Base-by-base conservation (phyloP, 306 rosid genomes). In the Ziziphus jujuba region DNA sequence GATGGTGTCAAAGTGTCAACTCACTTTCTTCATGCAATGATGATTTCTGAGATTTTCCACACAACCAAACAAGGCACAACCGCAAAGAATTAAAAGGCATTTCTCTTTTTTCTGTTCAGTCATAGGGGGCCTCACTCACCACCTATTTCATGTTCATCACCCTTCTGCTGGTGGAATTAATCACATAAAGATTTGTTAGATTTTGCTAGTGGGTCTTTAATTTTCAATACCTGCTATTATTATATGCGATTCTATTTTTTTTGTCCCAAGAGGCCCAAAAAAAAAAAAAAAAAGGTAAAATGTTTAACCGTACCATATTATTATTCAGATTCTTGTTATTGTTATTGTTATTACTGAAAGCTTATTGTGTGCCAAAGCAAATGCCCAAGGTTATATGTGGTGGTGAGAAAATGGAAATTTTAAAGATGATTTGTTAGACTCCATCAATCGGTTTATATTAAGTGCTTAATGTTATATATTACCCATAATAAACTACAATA, bases 1-100 rank as follows among this genome's bases (percentile, higher is more conserved):
- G 7, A 13, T 7, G 44, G 9, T n/a, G 7, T 57, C 60, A 56
- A 24, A 35, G 79, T 64, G 65, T 43, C 76, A 65, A 78, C 79
- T 69, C 79, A 79, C 79, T 73, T 79, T 79, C 72, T 56, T 59
- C 58, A 21, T 50, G 83, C 35, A 64, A 78, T 78, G 79, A 78
- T 78, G 79, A 59, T 56, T 17, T 22, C 54, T 71, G 51, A 48
- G 63, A 19, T 34, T 61, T 62, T 20, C 21, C 65, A 58, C 57
- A 53, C 57, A 61, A 56, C 33, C 33, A 28, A 28, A 28, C 33
- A 62, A 56, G 63, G 47, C 78, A 62, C 65, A 77, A 61, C 40
- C 19, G 71, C 51, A 57, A 57, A 51, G n/a, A n/a, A n/a, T n/a
- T 38, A 58, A 78, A 63, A 63, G 52, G 75, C 67, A 69, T 67